Conservation (phyloP, 768 basidiomycete species). For the Russula dissimulans region DNA sequence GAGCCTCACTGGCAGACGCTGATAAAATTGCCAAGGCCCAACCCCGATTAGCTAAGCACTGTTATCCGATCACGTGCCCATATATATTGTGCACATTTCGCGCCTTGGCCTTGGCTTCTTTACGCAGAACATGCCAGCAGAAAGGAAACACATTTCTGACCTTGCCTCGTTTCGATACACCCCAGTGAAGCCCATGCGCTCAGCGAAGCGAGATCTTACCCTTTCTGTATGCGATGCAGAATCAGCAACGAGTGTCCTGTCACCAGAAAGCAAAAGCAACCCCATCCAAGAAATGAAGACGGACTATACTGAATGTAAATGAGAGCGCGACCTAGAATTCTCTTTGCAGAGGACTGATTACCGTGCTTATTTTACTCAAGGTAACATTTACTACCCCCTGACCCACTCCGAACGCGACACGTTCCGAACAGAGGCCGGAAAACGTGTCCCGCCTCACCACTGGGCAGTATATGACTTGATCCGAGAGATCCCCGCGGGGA, state of each 20-base stretch:
- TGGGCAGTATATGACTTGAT: slow-evolving; percentile 20
- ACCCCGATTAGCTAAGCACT: no score
- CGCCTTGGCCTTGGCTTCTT: neutral
- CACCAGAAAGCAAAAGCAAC: neutral
- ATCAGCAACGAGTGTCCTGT: neutral
- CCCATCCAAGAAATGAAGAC: neutral
- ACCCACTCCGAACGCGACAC: slow-evolving; percentile 11
- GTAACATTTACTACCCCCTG: slow-evolving; percentile 11
- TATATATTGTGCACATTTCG: no score
- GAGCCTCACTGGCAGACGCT: no score
- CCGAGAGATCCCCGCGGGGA: slow-evolving; percentile 11
- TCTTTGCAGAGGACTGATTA: neutral
- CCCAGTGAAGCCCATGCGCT: neutral
- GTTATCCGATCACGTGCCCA: no score
- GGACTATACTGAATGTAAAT: slow-evolving; percentile 6
- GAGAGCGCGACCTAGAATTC: neutral
- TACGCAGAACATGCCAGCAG: slow-evolving; percentile 3
- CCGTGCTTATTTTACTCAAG: neutral
- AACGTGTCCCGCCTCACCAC: slow-evolving; percentile 19
- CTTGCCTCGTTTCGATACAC: slow-evolving; percentile 7
- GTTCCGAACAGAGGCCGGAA: slow-evolving; percentile 15
- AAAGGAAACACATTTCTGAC: neutral
- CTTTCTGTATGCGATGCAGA: neutral
- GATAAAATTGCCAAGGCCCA: no score
- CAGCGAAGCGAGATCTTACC: neutral